Evolutionary conservation across 148 eudicot species (phyloP).

Genomic region (Diospyros kaki): DNA sequence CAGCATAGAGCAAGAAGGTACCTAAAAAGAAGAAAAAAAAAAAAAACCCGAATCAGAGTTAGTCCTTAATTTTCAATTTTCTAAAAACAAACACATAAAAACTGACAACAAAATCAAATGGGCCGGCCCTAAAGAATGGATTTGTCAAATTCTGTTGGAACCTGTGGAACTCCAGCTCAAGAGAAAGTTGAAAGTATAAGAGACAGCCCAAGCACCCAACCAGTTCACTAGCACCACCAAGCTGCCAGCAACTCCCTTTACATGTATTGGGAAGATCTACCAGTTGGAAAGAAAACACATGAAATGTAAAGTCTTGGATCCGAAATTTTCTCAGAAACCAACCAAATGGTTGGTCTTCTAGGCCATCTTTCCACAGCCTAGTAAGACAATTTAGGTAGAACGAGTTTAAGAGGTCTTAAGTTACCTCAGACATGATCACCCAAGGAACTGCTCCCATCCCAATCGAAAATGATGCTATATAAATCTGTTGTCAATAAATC

Average conservation of each 20-base stretch:
- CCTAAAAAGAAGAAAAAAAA: conserved; percentile 28
- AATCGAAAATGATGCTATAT: conserved; percentile 57
- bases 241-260: conserved; percentile 85
- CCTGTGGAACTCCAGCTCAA: conserved; percentile 80
- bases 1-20: conserved; percentile 57
- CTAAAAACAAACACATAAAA: too few relatives aligned
- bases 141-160: conserved; percentile 8
- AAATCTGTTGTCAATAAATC: conserved; percentile 32
- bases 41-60: not conserved
- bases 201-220: conserved; percentile 81
- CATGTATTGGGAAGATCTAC: conserved; percentile 76
- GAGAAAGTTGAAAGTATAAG: conserved; percentile 82
- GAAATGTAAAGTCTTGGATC: not conserved
- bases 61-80: not conserved
- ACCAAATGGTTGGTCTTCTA: too few relatives aligned
- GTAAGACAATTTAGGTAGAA: too few relatives aligned
- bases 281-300: not conserved
- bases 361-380: too few relatives aligned
- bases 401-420: not conserved
- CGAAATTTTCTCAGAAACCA: too few relatives aligned
- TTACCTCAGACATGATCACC: conserved; percentile 95
- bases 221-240: conserved; percentile 68
- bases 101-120: too few relatives aligned
- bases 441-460: conserved; percentile 92
- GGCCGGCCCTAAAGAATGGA: not conserved